Percentiles rank a stretch among this genome's conserved stretches.
Conservation (phyloP, 2,329 filamentous ascomycete genomes). For the Didymella lethalis region DNA sequence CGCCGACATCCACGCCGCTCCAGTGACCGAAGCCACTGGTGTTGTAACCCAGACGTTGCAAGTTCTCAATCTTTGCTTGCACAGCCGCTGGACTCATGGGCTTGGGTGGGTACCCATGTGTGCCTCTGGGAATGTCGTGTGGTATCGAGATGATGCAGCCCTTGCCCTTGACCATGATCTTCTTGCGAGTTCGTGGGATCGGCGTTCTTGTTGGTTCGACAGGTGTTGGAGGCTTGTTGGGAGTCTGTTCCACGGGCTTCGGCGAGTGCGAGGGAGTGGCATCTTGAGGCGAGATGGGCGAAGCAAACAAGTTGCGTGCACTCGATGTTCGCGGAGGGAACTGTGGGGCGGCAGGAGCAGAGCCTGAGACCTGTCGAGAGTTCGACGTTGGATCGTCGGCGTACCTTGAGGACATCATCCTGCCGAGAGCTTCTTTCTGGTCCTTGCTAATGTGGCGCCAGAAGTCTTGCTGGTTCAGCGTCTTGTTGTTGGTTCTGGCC, state of each 20-base stretch:
- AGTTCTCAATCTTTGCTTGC: conserved; percentile 68
- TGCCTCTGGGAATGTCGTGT: conserved; percentile 52
- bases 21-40: conserved; percentile 73
- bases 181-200: conserved; percentile 53
- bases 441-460: conserved; percentile 54
- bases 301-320: conserved; percentile 28
- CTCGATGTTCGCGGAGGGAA: conserved; percentile 26
- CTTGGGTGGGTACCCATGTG: conserved; percentile 52
- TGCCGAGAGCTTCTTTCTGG: conserved; percentile 50
- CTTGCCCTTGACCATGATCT: conserved; percentile 56
- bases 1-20: conserved; percentile 47
- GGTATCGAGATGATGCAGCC: conserved; percentile 57
- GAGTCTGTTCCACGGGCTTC: conserved; percentile 31
- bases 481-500: conserved; percentile 55
- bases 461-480: conserved; percentile 60
- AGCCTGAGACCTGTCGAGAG: conserved; percentile 40
- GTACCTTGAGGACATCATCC: conserved; percentile 53
- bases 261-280: conserved; percentile 28
- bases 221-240: conserved; percentile 29
- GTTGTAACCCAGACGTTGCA: conserved; percentile 74
- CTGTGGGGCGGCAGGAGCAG: conserved; percentile 20
- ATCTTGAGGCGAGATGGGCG: conserved; percentile 33
- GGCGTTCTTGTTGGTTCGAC: conserved; percentile 29
- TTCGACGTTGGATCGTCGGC: conserved; percentile 48
- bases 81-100: conserved; percentile 62